Base-by-base conservation (phyloP, 768 basidiomycete species). In the Hericium alpestre region DNA sequence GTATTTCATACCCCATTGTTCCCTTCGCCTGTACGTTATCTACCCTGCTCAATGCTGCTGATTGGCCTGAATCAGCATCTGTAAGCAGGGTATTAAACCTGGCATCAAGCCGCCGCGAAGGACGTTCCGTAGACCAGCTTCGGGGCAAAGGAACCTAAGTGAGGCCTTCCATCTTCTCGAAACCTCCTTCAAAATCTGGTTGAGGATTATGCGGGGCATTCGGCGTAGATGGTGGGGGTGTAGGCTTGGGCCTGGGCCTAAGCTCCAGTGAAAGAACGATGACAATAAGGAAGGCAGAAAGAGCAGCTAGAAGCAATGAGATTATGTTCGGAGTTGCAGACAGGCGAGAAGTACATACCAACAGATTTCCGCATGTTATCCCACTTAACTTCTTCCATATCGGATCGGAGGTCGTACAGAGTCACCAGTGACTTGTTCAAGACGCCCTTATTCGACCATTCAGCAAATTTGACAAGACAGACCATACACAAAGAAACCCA, bases 301-400 rank as follows among this genome's bases (percentile, higher is more conserved):
- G 73, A 1, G 85, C 79, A 38, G 78, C 87, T 90, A 54, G 12
- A 38, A 12, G 23, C 11, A 39, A 20, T 11, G 23, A 38, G 9
- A 58, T 27, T 5, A 5, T 20, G 16, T 46, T 10, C 40, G 25
- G n/a, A 12, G n/a, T 12, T 13, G 27, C 20, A 20, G 3, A 27
- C 20, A 37, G 38, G 12, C 13, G 20, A 50, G 40, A 25, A 48
- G 18, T 23, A 79, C 82, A 69, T 63, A 87, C 89, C 73, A 55
- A 93, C 88, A 55, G 87, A 84, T 57, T 83, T 82, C 53, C 88
- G 82, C 83, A 91, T 90, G 59, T 90, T 93, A 63, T 90, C 81
- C 90, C 91, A 93, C 65, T 85, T 89, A 37, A 86, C 83, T 64
- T 90, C 88, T 67, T 93, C 90, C 56, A 91, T 85, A 53, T 78